Conservation (phyloP, 208 protist genomes). For the Porcisia hertigi region DNA sequence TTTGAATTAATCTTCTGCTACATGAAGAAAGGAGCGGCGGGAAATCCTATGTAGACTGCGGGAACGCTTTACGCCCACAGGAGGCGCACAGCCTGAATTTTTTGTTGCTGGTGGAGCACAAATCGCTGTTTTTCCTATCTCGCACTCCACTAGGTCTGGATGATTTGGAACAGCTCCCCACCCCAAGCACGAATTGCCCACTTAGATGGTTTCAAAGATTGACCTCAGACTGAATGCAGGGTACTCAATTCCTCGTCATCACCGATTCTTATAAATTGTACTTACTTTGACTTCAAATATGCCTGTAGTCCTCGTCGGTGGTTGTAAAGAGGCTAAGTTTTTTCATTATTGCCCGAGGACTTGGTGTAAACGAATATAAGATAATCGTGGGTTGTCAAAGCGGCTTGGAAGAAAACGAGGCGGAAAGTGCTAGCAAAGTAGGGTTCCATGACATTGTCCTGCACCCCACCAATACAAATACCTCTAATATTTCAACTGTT, state of each 20-base stretch:
- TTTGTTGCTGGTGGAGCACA: background rate
- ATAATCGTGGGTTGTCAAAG: conserved; percentile 44
- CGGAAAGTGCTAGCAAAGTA: conserved; percentile 18
- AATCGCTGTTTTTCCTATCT: background rate
- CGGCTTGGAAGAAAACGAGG: conserved; percentile 7
- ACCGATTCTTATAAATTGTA: background rate
- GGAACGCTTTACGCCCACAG: background rate
- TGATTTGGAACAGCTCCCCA: background rate
- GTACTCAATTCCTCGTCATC: background rate
- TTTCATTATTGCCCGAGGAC: conserved; percentile 36
- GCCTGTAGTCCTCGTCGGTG: conserved; percentile 31
- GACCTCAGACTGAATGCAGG: background rate
- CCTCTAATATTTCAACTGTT: conserved; percentile 15
- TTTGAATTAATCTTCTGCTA: background rate
- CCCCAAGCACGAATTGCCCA: background rate
- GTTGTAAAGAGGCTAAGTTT: conserved; percentile 36
- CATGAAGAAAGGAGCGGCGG: background rate
- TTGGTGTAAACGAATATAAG: conserved; percentile 25
- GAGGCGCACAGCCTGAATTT: background rate
- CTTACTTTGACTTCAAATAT: background rate
- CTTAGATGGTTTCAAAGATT: background rate
- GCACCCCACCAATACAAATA: conserved; percentile 21
- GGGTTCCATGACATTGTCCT: conserved; percentile 6
- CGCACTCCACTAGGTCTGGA: background rate
- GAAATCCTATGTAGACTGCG: background rate